Evolutionary conservation across 345 rosid species (phyloP), one percentile per base, ranked within the genome.

Genomic region (Eutrema heterophyllum): DNA sequence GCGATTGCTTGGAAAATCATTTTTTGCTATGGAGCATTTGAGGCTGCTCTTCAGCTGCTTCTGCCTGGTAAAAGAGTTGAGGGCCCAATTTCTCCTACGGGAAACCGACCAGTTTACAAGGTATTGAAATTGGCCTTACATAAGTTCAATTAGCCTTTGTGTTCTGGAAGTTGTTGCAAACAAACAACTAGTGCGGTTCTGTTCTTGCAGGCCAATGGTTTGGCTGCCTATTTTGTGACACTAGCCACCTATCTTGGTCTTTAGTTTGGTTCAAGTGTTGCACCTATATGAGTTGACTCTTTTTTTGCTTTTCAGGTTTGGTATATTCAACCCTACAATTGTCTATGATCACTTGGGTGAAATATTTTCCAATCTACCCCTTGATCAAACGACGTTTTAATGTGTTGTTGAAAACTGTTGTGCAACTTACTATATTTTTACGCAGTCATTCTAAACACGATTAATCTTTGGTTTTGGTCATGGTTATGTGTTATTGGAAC

Each of bases 261-360:
- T 67, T 95, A 11, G 35, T 18, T 70, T 27, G 38, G 44, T 9
- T 63, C 5, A 13, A 62, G 65, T 32, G 38, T 41, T 32, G 13
- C 9, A 52, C 13, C 53, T 76, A 18, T 54, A 38, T 63, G 52
- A 55, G 14, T 56, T 63, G 51, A 18, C 60, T 38, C 51, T 11
- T 72, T 18, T 29, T 68, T 27, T 11, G 51, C 68, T 70, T 43
- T 78, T 82, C 90, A 92, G 99, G 98, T 92, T 84, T 74, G 93
- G 98, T 24, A 86, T 95, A 80, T 90, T 95, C 82, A 90, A 83
- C 87, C 94, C 97, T 21, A 46, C 96, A 0, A 53, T 90, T 78
- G 96, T 95, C 72, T 95, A 95, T 81, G 96, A 95, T 83, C 96
- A 85, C 78, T 80, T 95, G 83, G 99, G 99, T 50, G 99, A 95